A percentile compares a stretch with the other conserved stretches of the same genome.
Evolutionary conservation across 441 rosid genomes (phyloP).

Genomic region (Aleurites moluccanus): DNA sequence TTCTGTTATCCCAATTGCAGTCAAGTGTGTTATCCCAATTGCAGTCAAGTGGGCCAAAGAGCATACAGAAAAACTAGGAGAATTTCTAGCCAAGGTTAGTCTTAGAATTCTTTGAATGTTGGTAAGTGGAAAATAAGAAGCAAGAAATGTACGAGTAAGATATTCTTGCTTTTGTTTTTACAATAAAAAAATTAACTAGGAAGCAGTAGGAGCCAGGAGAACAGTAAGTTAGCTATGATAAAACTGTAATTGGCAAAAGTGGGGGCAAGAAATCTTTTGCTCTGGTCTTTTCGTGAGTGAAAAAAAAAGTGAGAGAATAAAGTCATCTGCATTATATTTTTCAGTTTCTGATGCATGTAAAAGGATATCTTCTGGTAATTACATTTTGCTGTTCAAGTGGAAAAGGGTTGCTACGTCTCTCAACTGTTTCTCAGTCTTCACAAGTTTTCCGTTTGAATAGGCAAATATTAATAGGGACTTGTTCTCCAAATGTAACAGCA

Average conservation of each 20-base stretch:
- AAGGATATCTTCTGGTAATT: not conserved
- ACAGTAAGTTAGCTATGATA: too few species aligned
- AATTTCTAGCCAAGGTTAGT: not conserved
- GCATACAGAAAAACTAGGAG: not conserved
- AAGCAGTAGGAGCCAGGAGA: not conserved
- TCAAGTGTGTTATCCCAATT: conserved; percentile 20
- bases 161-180: not conserved
- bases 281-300: not conserved
- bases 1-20: too few species aligned
- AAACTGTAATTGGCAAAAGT: not conserved
- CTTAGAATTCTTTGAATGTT: not conserved
- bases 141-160: not conserved
- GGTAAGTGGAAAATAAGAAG: not conserved
- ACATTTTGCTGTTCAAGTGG: not conserved
- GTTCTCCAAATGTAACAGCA: not conserved
- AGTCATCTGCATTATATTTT: not conserved
- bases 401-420: too few species aligned
- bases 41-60: not conserved
- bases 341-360: not conserved
- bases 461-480: not conserved
- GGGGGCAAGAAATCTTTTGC: not conserved
- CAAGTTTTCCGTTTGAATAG: not conserved
- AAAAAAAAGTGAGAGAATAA: not conserved
- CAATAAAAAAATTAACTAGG: not conserved
- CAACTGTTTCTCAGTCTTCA: not conserved